phyloP scores from a whole-genome alignment of 768 basidiomycete species.

The Termitomyces eurrhizus region DNA sequence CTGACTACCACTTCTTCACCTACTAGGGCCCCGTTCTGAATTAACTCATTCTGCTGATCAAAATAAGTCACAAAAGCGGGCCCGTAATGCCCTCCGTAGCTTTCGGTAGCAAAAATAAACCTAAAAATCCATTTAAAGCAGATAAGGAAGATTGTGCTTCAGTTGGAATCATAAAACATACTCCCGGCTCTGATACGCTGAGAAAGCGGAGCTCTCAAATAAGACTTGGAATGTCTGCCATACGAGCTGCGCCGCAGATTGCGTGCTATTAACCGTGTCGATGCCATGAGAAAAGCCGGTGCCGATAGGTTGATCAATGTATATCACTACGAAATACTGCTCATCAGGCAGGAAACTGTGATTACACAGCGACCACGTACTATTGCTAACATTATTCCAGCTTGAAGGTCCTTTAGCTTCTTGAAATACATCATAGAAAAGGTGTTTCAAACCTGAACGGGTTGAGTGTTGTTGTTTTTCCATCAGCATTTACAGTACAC shows the following conservation, averaged over 20 bases:
- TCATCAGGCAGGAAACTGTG: neutral
- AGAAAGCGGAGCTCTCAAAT: constrained; percentile 52
- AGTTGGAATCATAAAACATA: constrained; percentile 19
- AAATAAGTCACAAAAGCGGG: constrained; percentile 64
- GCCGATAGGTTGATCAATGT: constrained; percentile 67
- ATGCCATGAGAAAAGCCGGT: constrained; percentile 64
- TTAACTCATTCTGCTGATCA: constrained; percentile 54
- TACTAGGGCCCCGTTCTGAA: constrained; percentile 36
- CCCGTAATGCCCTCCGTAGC: constrained; percentile 67
- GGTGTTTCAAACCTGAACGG: constrained; percentile 45
- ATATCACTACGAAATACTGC: constrained; percentile 45
- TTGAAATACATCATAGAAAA: neutral
- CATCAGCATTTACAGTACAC: constrained; percentile 53
- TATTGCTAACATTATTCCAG: constrained; percentile 68
- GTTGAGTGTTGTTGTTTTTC: constrained; percentile 48
- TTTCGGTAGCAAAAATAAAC: constrained; percentile 63
- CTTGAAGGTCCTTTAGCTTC: constrained; percentile 23
- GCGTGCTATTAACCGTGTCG: constrained; percentile 52
- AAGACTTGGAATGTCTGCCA: constrained; percentile 65
- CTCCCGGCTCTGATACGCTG: constrained; percentile 51
- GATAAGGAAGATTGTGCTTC: neutral
- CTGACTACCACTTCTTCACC: constrained; percentile 53
- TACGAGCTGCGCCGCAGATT: constrained; percentile 49
- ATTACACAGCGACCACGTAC: constrained; percentile 29
- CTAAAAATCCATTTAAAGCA: constrained; percentile 24